Conservation (phyloP, 2,329 filamentous ascomycete genomes). For the Lecanicillium sp. region DNA sequence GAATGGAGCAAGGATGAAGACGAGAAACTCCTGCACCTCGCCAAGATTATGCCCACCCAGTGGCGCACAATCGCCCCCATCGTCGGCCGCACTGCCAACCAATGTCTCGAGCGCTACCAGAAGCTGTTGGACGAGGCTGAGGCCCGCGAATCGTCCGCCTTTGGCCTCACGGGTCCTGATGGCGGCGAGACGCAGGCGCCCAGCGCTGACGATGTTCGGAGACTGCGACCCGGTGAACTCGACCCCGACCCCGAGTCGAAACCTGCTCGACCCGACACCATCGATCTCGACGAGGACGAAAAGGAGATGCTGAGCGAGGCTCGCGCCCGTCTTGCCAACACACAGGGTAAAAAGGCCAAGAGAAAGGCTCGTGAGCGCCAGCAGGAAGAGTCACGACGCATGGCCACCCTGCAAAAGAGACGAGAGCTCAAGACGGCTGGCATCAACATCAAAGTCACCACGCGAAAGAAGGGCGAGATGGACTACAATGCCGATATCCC, state of each 20-base stretch:
- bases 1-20: slow-evolving; percentile 99
- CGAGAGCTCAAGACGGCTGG: slow-evolving; percentile 95
- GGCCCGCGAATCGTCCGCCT: slow-evolving; percentile 74
- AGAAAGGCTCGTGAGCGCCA: slow-evolving; percentile 93
- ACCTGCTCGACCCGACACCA: slow-evolving; percentile 89
- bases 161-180: slow-evolving; percentile 78
- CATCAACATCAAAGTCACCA: slow-evolving; percentile 94
- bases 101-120: slow-evolving; percentile 95
- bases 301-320: slow-evolving; percentile 99
- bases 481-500: slow-evolving; percentile 99
- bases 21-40: slow-evolving; percentile 91
- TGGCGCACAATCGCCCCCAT: slow-evolving; percentile 98
- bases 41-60: slow-evolving; percentile 98
- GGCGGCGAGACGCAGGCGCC: slow-evolving; percentile 84
- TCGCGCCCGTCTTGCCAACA: slow-evolving; percentile 91
- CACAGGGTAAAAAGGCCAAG: slow-evolving; percentile 98
- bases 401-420: slow-evolving; percentile 89
- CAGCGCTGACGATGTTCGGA: slow-evolving; percentile 85
- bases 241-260: slow-evolving; percentile 98
- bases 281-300: slow-evolving; percentile 97
- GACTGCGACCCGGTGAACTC: slow-evolving; percentile 83
- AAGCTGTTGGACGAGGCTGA: slow-evolving; percentile 95
- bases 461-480: slow-evolving; percentile 92
- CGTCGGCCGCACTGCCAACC: slow-evolving; percentile 91
- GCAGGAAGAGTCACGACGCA: slow-evolving; percentile 83